Evolutionary conservation across 1,284 basidiomycete species (phyloP).

Genomic region (Papiliotrema flavescens): DNA sequence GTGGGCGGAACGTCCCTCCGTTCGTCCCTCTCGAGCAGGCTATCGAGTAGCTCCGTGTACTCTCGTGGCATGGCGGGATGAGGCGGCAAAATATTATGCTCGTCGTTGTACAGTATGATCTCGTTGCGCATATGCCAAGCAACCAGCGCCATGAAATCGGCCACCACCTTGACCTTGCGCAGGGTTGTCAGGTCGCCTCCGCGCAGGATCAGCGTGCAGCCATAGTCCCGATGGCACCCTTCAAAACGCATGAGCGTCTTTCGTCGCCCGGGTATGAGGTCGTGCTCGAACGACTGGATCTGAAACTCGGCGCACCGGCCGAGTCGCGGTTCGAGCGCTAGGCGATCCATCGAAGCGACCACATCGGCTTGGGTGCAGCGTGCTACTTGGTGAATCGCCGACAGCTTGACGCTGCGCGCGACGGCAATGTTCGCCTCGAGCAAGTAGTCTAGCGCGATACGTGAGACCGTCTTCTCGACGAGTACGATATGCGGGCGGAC

Average conservation of each 20-base stretch:
- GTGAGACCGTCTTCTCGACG: slow-evolving; percentile 86
- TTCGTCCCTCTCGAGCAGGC: slow-evolving; percentile 16
- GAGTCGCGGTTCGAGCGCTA: slow-evolving; percentile 83
- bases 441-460: slow-evolving; percentile 86
- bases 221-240: slow-evolving; percentile 85
- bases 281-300: slow-evolving; percentile 92
- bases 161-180: slow-evolving; percentile 83
- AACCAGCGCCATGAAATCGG: slow-evolving; percentile 85
- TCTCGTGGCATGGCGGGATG: slow-evolving; percentile 28
- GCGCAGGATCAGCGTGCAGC: slow-evolving; percentile 87
- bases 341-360: slow-evolving; percentile 90
- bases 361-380: slow-evolving; percentile 94
- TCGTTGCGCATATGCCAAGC: slow-evolving; percentile 85
- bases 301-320: slow-evolving; percentile 86
- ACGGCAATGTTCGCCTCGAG: slow-evolving; percentile 84
- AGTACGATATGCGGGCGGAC: slow-evolving; percentile 89
- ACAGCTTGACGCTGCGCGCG: slow-evolving; percentile 82
- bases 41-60: slow-evolving; percentile 34
- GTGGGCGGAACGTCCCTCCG: slow-evolving; percentile 8
- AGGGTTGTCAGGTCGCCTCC: slow-evolving; percentile 81
- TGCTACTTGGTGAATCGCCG: slow-evolving; percentile 80
- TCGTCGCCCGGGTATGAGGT: slow-evolving; percentile 78
- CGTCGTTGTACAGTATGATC: slow-evolving; percentile 91
- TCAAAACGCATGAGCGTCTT: slow-evolving; percentile 98
- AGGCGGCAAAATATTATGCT: slow-evolving; percentile 71